Evolutionary conservation across 148 eudicot species (phyloP), one percentile per base, ranked within the genome.

Genomic region (Pouteria glomerata): DNA sequence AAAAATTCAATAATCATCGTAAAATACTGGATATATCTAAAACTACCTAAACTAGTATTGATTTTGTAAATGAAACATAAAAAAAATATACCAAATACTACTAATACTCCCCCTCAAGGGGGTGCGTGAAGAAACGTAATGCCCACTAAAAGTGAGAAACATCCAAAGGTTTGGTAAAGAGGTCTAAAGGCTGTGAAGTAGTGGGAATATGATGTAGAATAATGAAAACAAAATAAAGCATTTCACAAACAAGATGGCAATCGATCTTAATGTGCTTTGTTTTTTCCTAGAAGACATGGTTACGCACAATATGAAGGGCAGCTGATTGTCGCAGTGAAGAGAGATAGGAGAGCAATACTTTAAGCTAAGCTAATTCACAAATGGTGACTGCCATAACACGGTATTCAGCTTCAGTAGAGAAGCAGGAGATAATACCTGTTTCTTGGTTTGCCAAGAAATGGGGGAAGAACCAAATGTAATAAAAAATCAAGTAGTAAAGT

Each of bases 301-400:
- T 42, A 6, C 55, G 34, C 1, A 14, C 37, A 44, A 66, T 66
- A 13, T 66, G 53, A 1, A 66, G 30, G 26, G 53, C 55, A 1
- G 69, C 55, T 66, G 69, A n/a, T 68, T 68, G 57, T 68, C 58
- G n/a, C 71, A 68, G 33, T 14, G 52, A 23, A 68, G 18, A 16
- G 41, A 50, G 31, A 42, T 68, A 27, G 29, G 6, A 10, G 8
- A 51, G 23, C 6, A 68, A 6, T 26, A 15, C 50, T 42, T 15
- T 57, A 15, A 50, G n/a, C 71, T 60, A 68, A 12, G 45, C 30
- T 34, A 68, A 12, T 21, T 68, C 61, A 23, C 19, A 68, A 51
- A 59, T 45, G 6, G 48, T 26, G 30, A 15, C 30, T 16, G 58
- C 42, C 58, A 68, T 30, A 24, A 35, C 68, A 12, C 23, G 3